Base-by-base conservation (phyloP, 176 grass and related monocot genomes). In the Eleusine indica region DNA sequence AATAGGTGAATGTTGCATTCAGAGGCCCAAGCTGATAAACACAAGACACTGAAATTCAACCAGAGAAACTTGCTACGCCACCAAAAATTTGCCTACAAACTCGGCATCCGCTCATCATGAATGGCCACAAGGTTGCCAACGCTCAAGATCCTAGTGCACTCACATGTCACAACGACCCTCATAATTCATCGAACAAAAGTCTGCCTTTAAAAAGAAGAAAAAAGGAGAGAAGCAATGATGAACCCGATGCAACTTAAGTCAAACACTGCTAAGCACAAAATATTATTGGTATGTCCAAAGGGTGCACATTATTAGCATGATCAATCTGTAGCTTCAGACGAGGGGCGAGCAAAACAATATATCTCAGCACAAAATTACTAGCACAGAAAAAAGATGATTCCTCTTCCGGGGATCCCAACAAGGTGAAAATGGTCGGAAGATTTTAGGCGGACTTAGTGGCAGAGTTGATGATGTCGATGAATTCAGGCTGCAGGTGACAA, bases 401-500 rank as follows among this genome's bases (percentile, higher is more conserved):
- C 25, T 75, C 80, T 70, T 62, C 18, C 19, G 32, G 43, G 4
- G 6, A 82, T 46, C 38, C 71, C 57, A 25, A 15, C 56, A 6
- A 70, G 53, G 32, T 32, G 62, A 22, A 64, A 22, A 64, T 32
- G 11, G 29, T 1, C 28, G 7, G 15, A 71, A 51, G 21, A 73
- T 3, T 72, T 91, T 83, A 94, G 42, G 92, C 85, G 1, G 95
- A 94, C 88, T 94, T 91, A 0, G 84, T 80, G 79, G 88, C 92
- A 0, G 92, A 42, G 62, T 94, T 97, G 92, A 97, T 97, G 88
- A 97, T 97, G 74, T 97, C 95, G 1, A 94, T 91, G 86, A 97
- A 97, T 80, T 97, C 95, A 6, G 92, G 82, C 95, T 97, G 54
- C 39, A 86, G 40, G 7, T 42, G 54, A 60, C 10, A 72, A 7